Percentiles rank a stretch among this genome's conserved stretches.
Conservation (phyloP, 257 asterid species). For the Lycium barbarum region DNA sequence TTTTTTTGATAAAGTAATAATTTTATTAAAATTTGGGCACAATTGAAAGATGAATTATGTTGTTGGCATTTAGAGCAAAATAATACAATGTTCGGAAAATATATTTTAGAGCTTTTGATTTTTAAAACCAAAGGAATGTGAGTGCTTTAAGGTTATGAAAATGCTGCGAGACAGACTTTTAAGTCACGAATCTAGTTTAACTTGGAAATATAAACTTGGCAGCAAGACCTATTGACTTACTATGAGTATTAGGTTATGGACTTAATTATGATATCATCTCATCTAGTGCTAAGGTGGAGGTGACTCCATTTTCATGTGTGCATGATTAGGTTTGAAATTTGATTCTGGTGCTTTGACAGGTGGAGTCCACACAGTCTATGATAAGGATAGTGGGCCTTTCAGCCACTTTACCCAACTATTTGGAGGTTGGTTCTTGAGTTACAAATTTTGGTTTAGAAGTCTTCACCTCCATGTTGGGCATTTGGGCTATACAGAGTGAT, state of each 20-base stretch:
- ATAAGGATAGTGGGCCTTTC: slow-evolving; percentile 98
- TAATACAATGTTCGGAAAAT: neutral
- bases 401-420: slow-evolving; percentile 93
- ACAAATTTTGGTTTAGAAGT: slow-evolving; percentile 26
- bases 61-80: slow-evolving; percentile 21
- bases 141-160: slow-evolving; percentile 17
- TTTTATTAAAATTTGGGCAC: neutral
- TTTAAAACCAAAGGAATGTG: slow-evolving; percentile 5
- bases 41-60: slow-evolving; percentile 14
- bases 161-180: neutral
- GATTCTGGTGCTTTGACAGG: slow-evolving; percentile 59
- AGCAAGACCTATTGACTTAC: neutral
- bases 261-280: neutral
- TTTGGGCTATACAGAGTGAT: slow-evolving; percentile 23
- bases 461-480: neutral
- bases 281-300: slow-evolving; percentile 15
- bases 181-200: slow-evolving; percentile 11
- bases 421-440: slow-evolving; percentile 69
- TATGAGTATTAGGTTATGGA: slow-evolving; percentile 9
- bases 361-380: slow-evolving; percentile 98
- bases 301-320: slow-evolving; percentile 15
- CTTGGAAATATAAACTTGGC: neutral
- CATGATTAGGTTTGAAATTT: slow-evolving; percentile 6
- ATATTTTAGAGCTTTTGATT: neutral
- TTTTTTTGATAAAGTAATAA: neutral